Evolutionary conservation across 495 filamentous ascomycete genomes (phyloP), one percentile per base, ranked within the genome.

Genomic region (Trichocladium uniseriatum): DNA sequence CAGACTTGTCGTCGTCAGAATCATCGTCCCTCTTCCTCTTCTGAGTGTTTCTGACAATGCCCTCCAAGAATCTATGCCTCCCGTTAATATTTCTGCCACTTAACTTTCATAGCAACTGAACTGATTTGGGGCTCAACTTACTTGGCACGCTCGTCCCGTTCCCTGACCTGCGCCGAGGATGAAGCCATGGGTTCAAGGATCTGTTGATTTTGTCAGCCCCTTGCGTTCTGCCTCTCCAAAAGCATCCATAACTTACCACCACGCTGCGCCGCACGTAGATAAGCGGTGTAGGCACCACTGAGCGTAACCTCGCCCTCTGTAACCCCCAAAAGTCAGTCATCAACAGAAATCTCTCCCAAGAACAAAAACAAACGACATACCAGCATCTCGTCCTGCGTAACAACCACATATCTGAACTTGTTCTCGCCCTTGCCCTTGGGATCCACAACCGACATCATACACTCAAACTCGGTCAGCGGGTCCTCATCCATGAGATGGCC

Each of bases 401-500:
- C 90, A 19, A 96, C 82, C 18, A 89, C 82, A 65, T 96, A 97
- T 42, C 89, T 77, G 61, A 95, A 82, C 61, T 90, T 94, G 62
- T 99, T 99, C 57, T 79, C 77, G 18, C 73, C 72, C 49, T 69
- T 79, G 15, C 68, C 62, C 55, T 83, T 84, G 0, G 87, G 83
- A 55, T 88, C 88, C 1, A 95, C 80, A 4, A 92, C 81, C 0
- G 77, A 82, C 39, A 79, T 70, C 20, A 96, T 70, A 63, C 94
- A 99, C 52, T 88, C 86, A 20, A 78, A 63, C 51, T 89, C 79
- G 35, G 79, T 73, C 48, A 94, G 80, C 1, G 90, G 84, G 40
- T 84, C 72, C 40, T 86, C 78, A 48, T 91, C 81, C 47, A 80
- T 82, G 61, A 92, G 83, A 67, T 99, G 92, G 38, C 83, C 84